Evolutionary conservation across 2,329 filamentous ascomycete genomes (phyloP).

Genomic region (Ceratocystis lukuohia): DNA sequence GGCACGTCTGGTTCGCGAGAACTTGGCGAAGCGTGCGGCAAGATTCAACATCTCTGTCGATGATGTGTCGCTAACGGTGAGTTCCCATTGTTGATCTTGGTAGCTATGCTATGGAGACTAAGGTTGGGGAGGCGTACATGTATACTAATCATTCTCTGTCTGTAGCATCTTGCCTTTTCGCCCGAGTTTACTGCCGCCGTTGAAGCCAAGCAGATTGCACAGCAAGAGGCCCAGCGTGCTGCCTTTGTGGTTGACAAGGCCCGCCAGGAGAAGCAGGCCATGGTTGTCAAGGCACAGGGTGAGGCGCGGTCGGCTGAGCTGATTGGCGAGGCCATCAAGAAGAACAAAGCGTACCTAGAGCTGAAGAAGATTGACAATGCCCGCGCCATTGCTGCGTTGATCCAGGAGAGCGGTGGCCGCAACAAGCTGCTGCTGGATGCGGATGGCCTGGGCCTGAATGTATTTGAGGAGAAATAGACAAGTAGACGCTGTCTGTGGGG

Average conservation of each 20-base stretch:
- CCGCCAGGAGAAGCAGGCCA: conserved; percentile 97
- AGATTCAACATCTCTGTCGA: conserved; percentile 96
- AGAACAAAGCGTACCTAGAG: conserved; percentile 92
- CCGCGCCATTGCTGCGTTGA: conserved; percentile 67
- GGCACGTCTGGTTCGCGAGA: conserved; percentile 78
- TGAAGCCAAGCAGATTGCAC: conserved; percentile 60
- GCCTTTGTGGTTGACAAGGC: conserved; percentile 98
- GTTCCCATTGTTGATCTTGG: conserved; percentile 23
- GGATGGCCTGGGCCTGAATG: conserved; percentile 81
- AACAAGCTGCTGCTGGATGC: conserved; percentile 93
- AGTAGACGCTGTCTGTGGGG: background rate
- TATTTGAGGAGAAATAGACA: conserved; percentile 39
- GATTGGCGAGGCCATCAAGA: conserved; percentile 99
- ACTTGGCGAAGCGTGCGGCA: conserved; percentile 77
- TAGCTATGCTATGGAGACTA: no score
- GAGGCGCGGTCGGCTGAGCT: conserved; percentile 95
- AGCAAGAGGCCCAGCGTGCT: conserved; percentile 91
- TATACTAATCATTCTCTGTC: conserved; percentile 3
- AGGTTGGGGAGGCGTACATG: background rate
- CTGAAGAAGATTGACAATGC: conserved; percentile 98
- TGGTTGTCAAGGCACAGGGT: conserved; percentile 96
- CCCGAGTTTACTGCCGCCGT: conserved; percentile 62
- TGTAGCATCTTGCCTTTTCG: conserved; percentile 56
- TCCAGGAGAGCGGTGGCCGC: conserved; percentile 73
- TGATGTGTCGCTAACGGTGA: conserved; percentile 89